A percentile compares a stretch with the other conserved stretches of the same genome.
Evolutionary conservation across 371 early-diverging fungal species (phyloP).

Genomic region (Enterocytospora artemiae): DNA sequence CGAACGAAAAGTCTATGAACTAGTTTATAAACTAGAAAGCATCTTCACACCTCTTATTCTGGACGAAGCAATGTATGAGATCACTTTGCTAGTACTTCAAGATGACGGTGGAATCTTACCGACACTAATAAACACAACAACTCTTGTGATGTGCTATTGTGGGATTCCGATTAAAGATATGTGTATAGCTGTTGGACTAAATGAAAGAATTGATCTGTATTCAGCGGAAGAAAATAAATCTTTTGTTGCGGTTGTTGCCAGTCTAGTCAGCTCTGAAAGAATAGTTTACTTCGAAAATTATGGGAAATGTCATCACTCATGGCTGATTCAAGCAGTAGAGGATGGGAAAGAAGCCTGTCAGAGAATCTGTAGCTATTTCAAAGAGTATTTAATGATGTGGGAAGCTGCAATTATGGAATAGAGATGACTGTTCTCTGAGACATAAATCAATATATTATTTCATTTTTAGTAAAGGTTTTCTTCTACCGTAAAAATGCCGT

Average conservation of each 20-base stretch:
- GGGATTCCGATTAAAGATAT: conserved; percentile 36
- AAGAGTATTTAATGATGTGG: conserved; percentile 1
- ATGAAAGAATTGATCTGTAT: conserved; percentile 23
- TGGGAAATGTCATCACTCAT: conserved; percentile 3
- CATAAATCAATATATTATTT: too few species aligned
- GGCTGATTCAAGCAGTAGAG: not conserved
- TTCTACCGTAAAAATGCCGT: too few species aligned
- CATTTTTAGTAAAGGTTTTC: too few species aligned
- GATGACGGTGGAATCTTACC: conserved; percentile 39
- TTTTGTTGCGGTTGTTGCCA: conserved; percentile 17
- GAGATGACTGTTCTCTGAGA: too few species aligned
- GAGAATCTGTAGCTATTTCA: not conserved
- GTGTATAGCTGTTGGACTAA: conserved; percentile 11
- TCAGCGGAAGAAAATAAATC: conserved; percentile 14
- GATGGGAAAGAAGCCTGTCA: conserved; percentile 4
- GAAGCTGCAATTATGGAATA: too few species aligned
- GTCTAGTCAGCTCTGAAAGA: conserved; percentile 21
- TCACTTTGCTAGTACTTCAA: conserved; percentile 27
- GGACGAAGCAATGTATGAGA: conserved; percentile 22
- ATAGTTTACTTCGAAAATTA: conserved; percentile 25
- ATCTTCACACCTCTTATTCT: conserved; percentile 29
- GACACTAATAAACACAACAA: conserved; percentile 35
- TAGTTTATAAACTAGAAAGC: conserved; percentile 4
- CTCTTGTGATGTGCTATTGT: conserved; percentile 25
- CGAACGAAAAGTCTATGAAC: conserved; percentile 15